phyloP scores from a whole-genome alignment of 2,329 filamentous ascomycete genomes.

The Diplodia mutila region DNA sequence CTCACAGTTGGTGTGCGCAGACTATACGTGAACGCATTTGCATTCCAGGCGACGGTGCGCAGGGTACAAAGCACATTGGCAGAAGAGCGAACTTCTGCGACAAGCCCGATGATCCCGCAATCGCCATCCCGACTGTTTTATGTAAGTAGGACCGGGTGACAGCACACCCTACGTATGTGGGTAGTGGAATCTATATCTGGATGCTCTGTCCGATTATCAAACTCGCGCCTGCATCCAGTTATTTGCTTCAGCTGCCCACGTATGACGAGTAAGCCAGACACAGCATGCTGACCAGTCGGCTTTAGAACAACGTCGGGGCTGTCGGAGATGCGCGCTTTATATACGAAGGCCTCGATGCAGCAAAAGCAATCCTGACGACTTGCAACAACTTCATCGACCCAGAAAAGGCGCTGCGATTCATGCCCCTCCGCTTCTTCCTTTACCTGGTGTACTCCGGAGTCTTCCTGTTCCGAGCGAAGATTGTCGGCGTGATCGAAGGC shows the following conservation, averaged over 20 bases:
- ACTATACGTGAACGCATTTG: slow-evolving; percentile 75
- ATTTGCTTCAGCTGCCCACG: no score
- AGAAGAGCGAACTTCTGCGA: slow-evolving; percentile 18
- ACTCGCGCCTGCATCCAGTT: no score
- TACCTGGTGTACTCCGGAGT: slow-evolving; percentile 55
- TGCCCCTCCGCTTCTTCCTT: slow-evolving; percentile 54
- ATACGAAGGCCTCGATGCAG: slow-evolving; percentile 55
- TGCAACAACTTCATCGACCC: slow-evolving; percentile 56
- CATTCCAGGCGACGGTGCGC: slow-evolving; percentile 70
- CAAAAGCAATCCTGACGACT: slow-evolving; percentile 54
- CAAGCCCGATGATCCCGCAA: slow-evolving; percentile 37
- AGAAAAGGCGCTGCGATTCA: slow-evolving; percentile 51
- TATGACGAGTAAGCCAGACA: neutral
- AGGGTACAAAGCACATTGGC: slow-evolving; percentile 30
- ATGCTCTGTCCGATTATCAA: no score
- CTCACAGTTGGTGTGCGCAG: neutral
- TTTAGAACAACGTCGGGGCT: slow-evolving; percentile 53
- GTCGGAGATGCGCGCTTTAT: slow-evolving; percentile 55
- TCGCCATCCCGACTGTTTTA: slow-evolving; percentile 48
- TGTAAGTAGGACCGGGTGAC: neutral
- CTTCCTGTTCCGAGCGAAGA: slow-evolving; percentile 54
- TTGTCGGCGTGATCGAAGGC: slow-evolving; percentile 51
- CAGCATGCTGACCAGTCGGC: neutral
- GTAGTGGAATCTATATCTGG: no score
- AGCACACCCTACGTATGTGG: no score